Base-by-base conservation (phyloP, 2,329 filamentous ascomycete genomes). In the Phialophora chinensis region DNA sequence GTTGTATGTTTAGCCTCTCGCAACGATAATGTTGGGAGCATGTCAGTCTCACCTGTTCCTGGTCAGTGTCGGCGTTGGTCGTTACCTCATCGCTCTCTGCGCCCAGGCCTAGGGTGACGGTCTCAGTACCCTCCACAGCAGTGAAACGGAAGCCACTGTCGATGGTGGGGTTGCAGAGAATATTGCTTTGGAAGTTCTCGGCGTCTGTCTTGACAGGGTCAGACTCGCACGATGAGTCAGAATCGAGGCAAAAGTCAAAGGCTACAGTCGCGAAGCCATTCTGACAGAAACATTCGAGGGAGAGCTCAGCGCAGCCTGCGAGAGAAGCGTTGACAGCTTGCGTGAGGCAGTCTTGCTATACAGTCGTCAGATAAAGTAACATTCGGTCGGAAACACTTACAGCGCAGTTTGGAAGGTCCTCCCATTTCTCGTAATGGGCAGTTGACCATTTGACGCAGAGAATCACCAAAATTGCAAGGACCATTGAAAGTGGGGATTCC, bases 321-420 rank as follows among this genome's bases (percentile, higher is more conserved):
- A 61, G 49, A 38, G 59, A 61, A n/a, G 20, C 33, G 47, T 52
- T 61, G 59, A 61, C 47, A 10, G 31, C 12, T 25, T 54, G 35
- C 17, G 49, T 54, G 49, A 61, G 33, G 59, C 59, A 61, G n/a
- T n/a, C 31, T 61, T 61, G 59, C 59, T 61, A 33, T 20, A 23
- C 14, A 17, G 23, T 42, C 14, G 59, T 61, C 49, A 61, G 59
- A 10, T 17, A 17, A n/a, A 6, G 29, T n/a, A 27, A 10, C 8
- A 7, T 38, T 42, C 25, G 4, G 23, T n/a, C 29, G 6, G 31
- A 8, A 14, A 50, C 14, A 38, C 62, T 52, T 53, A 60, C 62
- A 12, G 54, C 62, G 35, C 62, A 64, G 53, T 52, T 20, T 20
- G 62, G 62, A 53, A 64, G 55, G 4, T 33, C 55, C 29, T 35